Conservation (phyloP, 1,284 basidiomycete genomes). For the Neolentinus lepideus region DNA sequence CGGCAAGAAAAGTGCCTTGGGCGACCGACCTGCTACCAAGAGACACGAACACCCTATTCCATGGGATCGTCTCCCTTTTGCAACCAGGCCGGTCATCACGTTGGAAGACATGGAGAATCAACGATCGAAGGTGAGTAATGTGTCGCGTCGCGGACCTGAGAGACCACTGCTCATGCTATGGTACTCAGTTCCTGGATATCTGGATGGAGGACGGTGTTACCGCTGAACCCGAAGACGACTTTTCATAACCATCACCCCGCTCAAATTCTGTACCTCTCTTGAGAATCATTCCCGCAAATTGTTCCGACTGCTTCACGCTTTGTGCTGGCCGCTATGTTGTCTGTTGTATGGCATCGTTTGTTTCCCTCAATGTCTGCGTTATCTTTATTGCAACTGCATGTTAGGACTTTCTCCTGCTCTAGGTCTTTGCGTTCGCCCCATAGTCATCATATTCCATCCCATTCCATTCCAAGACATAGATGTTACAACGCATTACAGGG, state of each 20-base stretch:
- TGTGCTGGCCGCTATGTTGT: background rate
- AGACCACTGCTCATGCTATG: slow-evolving; percentile 15
- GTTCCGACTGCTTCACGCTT: background rate
- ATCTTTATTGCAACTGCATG: background rate
- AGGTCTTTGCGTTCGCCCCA: background rate
- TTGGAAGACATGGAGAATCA: slow-evolving; percentile 52
- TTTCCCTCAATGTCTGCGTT: slow-evolving; percentile 5
- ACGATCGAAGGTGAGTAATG: slow-evolving; percentile 38
- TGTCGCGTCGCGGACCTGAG: background rate
- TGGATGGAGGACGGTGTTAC: slow-evolving; percentile 77
- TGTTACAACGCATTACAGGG: background rate
- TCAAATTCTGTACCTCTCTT: background rate
- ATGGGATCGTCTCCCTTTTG: slow-evolving; percentile 70
- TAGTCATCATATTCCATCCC: background rate
- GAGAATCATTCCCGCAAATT: background rate
- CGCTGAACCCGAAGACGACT: slow-evolving; percentile 58
- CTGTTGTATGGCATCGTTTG: background rate
- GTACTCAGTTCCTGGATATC: slow-evolving; percentile 59
- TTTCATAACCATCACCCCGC: slow-evolving; percentile 3
- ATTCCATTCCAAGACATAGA: background rate
- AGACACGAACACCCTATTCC: slow-evolving; percentile 54
- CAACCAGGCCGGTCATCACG: slow-evolving; percentile 47
- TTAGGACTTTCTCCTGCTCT: background rate
- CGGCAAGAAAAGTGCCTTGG: slow-evolving; percentile 81
- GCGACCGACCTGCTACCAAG: slow-evolving; percentile 72